Evolutionary conservation across 2,329 filamentous ascomycete genomes (phyloP).

Genomic region (Chaetomium globosum): DNA sequence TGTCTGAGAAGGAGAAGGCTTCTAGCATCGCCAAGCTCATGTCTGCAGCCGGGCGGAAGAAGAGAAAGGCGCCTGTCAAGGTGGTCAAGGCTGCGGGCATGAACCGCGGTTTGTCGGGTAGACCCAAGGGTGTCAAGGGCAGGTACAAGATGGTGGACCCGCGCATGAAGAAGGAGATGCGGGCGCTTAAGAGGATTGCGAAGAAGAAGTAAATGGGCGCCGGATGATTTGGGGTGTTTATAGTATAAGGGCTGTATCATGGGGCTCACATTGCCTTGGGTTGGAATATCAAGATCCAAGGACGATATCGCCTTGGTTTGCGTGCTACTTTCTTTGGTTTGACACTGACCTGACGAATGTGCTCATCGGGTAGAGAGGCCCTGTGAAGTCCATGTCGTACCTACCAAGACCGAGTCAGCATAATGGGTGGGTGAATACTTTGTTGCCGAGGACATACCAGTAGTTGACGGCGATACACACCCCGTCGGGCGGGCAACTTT

Average conservation of each 20-base stretch:
- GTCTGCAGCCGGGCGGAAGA: slow-evolving; percentile 75
- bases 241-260: not conserved
- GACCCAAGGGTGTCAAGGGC: slow-evolving; percentile 90
- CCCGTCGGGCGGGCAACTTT: slow-evolving; percentile 67
- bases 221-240: not conserved
- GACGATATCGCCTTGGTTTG: not conserved
- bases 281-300: slow-evolving; percentile 9
- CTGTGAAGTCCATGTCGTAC: slow-evolving; percentile 80
- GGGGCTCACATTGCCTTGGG: not conserved
- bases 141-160: slow-evolving; percentile 97
- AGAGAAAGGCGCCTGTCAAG: slow-evolving; percentile 78
- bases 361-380: slow-evolving; percentile 65
- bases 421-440: not conserved
- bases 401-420: slow-evolving; percentile 44
- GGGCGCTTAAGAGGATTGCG: slow-evolving; percentile 75
- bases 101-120: slow-evolving; percentile 82
- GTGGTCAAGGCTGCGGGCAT: slow-evolving; percentile 84
- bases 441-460: slow-evolving; percentile 56
- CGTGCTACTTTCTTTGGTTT: slow-evolving; percentile 18
- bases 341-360: slow-evolving; percentile 55
- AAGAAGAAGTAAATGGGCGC: slow-evolving; percentile 62
- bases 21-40: slow-evolving; percentile 80
- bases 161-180: slow-evolving; percentile 93
- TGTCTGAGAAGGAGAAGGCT: slow-evolving; percentile 96
- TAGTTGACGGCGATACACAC: slow-evolving; percentile 82